These are phyloP conservation scores for Gypsophila paniculata DNA, from an alignment of 179 eudicot species.

Conservation along the genomic window DNA sequence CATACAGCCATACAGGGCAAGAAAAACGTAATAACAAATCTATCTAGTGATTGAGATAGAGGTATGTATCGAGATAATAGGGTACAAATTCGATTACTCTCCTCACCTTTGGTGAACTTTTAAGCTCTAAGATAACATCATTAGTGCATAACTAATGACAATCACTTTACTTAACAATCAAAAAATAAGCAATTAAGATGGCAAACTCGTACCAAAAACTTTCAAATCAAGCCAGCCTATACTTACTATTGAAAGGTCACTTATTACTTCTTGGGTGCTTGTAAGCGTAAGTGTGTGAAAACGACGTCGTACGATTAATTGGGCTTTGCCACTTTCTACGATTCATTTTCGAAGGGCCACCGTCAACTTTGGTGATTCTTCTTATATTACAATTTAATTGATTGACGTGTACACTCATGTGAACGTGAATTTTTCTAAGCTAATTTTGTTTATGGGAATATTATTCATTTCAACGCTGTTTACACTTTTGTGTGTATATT, in stretches of 20 bases:
- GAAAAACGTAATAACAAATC: too few relatives aligned
- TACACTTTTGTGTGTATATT: neutral
- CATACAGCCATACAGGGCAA: too few relatives aligned
- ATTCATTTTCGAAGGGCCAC: constrained; percentile 3
- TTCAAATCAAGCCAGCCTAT: constrained; percentile 14
- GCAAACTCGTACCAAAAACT: constrained; percentile 13
- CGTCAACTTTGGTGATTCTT: constrained; percentile 13
- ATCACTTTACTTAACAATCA: constrained; percentile 27
- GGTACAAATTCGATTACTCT: too few relatives aligned
- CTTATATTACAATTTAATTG: too few relatives aligned
- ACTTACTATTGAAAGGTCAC: neutral
- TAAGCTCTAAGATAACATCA: constrained; percentile 24
- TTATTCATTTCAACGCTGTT: constrained; percentile 1
- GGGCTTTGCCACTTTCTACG: neutral
- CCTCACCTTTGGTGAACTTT: constrained; percentile 6
- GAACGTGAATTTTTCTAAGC: neutral
- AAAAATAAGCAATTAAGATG: neutral
- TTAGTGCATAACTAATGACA: constrained; percentile 1
- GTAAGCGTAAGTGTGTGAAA: constrained; percentile 13
- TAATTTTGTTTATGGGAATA: neutral
- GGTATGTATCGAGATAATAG: too few relatives aligned
- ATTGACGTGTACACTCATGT: constrained; percentile 8
- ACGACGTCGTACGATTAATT: neutral
- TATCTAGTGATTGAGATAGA: too few relatives aligned
- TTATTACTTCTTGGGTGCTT: constrained; percentile 9